Conservation (phyloP, 2,329 filamentous ascomycete genomes). For the Xylaria sp. region DNA sequence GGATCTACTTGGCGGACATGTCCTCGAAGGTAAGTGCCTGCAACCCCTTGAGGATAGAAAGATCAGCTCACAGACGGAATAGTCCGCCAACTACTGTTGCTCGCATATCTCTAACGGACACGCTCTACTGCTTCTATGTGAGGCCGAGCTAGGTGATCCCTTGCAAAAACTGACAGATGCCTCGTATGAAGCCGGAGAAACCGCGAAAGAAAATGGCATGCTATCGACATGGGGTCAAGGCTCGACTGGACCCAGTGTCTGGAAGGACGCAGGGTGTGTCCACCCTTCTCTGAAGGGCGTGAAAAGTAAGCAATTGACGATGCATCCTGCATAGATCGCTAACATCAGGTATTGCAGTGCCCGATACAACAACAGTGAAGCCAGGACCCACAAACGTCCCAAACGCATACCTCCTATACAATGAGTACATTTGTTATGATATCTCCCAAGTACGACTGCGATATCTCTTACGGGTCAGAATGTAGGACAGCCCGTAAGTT, state of each 20-base stretch:
- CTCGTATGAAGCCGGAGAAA: slow-evolving; percentile 71
- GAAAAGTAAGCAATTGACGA: slow-evolving; percentile 63
- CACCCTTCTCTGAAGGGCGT: slow-evolving; percentile 73
- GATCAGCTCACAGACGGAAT: slow-evolving; percentile 27
- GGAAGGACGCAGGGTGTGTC: slow-evolving; percentile 79
- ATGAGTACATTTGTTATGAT: slow-evolving; percentile 80
- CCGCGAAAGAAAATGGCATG: slow-evolving; percentile 68
- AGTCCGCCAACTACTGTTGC: slow-evolving; percentile 79
- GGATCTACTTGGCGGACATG: slow-evolving; percentile 88
- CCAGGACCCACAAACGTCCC: slow-evolving; percentile 60
- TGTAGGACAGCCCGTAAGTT: slow-evolving; percentile 49
- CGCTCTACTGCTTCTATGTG: slow-evolving; percentile 82
- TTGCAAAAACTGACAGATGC: slow-evolving; percentile 70
- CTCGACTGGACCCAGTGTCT: slow-evolving; percentile 68
- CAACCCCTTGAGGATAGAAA: not conserved
- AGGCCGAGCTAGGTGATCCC: slow-evolving; percentile 82
- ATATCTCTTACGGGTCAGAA: slow-evolving; percentile 73
- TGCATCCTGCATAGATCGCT: slow-evolving; percentile 3
- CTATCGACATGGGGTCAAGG: slow-evolving; percentile 79
- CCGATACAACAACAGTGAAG: slow-evolving; percentile 56
- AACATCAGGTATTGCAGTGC: slow-evolving; percentile 47
- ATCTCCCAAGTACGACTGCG: slow-evolving; percentile 74
- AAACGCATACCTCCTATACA: slow-evolving; percentile 67
- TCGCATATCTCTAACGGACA: slow-evolving; percentile 70
- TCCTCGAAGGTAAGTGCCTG: slow-evolving; percentile 66